These are phyloP conservation scores for Ustilago xerochloae DNA, from an alignment of 1,284 basidiomycete genomes.

Conservation along the genomic window DNA sequence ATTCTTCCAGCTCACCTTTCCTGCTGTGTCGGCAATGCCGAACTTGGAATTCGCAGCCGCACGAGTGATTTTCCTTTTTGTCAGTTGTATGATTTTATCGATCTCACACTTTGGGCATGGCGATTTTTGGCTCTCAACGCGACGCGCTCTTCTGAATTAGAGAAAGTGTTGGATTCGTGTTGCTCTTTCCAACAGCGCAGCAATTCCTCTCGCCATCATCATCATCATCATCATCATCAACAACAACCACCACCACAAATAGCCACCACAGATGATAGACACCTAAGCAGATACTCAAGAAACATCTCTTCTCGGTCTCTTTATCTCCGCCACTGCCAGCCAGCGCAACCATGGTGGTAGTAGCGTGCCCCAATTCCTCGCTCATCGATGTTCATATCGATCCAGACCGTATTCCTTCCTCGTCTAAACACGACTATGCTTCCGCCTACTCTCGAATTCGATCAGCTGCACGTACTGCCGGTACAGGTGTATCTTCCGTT, in stretches of 20 bases:
- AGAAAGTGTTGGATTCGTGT: conserved; percentile 14
- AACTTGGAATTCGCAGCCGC: conserved; percentile 7
- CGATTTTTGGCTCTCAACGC: conserved; percentile 20
- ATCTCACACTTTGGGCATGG: neutral
- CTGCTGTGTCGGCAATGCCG: no score
- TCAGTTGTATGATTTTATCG: neutral
- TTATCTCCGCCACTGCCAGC: neutral
- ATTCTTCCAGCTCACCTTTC: conserved; percentile 42
- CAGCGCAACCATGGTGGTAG: conserved; percentile 36
- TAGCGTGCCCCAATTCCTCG: conserved; percentile 42
- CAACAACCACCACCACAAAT: no score
- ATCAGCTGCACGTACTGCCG: conserved; percentile 31
- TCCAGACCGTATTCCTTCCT: conserved; percentile 20
- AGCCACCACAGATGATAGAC: no score
- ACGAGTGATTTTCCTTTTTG: conserved; percentile 2
- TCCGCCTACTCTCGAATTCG: conserved; percentile 61
- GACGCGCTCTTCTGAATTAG: conserved; percentile 3
- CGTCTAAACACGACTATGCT: conserved; percentile 50
- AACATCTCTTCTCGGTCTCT: neutral
- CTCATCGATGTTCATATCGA: conserved; percentile 32
- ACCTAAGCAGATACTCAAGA: no score
- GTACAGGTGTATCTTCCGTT: conserved; percentile 69
- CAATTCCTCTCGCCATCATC: neutral
- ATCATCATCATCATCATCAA: neutral
- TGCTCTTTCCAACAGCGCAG: neutral